Evolutionary conservation across 352 stramenopile species (phyloP).

Genomic region (Phytophthora kernoviae): DNA sequence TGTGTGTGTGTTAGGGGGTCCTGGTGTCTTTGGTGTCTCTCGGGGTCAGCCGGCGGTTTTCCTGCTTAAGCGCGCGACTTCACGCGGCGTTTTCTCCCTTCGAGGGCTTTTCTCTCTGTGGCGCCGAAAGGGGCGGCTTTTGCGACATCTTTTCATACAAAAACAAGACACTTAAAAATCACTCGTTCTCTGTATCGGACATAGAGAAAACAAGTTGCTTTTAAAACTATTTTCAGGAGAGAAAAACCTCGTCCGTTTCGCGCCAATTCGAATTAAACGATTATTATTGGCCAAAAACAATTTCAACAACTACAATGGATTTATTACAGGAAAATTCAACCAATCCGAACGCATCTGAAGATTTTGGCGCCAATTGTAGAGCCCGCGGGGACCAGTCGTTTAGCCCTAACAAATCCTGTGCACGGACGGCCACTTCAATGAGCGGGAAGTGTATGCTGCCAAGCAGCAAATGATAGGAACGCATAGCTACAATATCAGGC

Average conservation of each 20-base stretch:
- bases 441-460: neutral
- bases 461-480: no score
- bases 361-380: neutral
- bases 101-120: constrained; percentile 4
- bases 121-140: neutral
- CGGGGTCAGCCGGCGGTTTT: neutral
- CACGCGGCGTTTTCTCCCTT: neutral
- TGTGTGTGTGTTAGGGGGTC: no score
- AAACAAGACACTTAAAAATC: neutral
- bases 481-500: no score
- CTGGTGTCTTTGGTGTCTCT: no score
- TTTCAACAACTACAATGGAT: neutral
- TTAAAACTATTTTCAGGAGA: neutral
- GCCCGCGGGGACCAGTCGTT: neutral
- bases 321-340: no score
- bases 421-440: neutral
- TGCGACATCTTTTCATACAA: neutral
- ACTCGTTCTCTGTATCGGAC: neutral
- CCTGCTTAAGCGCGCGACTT: neutral
- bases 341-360: neutral
- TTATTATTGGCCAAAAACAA: neutral
- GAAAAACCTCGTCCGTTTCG: constrained; percentile 1
- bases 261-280: neutral
- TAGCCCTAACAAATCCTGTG: neutral
- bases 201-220: neutral